Percentiles rank a stretch among this genome's conserved stretches.
These are phyloP conservation scores for Arachis stenosperma DNA, from an alignment of 306 rosid genomes.

Conservation along the genomic window DNA sequence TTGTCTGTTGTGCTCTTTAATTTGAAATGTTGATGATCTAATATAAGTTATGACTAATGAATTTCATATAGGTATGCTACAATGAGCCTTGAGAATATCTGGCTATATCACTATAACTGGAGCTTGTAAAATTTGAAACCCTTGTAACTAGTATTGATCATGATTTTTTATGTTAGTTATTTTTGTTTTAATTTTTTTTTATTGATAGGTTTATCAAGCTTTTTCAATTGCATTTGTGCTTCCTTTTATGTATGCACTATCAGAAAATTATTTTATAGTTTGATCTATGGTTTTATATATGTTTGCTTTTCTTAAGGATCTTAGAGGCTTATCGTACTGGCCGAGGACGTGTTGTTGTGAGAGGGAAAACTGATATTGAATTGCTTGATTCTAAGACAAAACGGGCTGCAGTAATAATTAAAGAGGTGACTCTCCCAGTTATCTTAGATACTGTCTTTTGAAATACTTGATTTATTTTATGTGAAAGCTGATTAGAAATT, in stretches of 20 bases:
- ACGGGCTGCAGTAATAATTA: slow-evolving; percentile 75
- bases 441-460: slow-evolving; percentile 27
- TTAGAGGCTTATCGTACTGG: slow-evolving; percentile 95
- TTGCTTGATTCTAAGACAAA: slow-evolving; percentile 83
- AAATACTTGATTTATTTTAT: slow-evolving; percentile 27
- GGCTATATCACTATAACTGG: slow-evolving; percentile 4
- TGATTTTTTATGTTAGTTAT: not conserved
- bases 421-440: slow-evolving; percentile 62
- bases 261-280: not conserved
- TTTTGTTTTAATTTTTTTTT: not conserved
- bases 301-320: slow-evolving; percentile 61
- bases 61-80: slow-evolving; percentile 4
- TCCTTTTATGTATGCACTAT: not conserved
- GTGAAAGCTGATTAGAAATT: slow-evolving; percentile 22
- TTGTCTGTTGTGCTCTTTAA: slow-evolving; percentile 16
- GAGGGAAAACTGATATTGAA: slow-evolving; percentile 95
- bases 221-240: not conserved
- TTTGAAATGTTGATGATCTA: not conserved
- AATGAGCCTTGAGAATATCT: slow-evolving; percentile 19
- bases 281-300: slow-evolving; percentile 34
- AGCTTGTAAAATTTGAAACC: slow-evolving; percentile 22
- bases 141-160: slow-evolving; percentile 22
- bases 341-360: slow-evolving; percentile 79
- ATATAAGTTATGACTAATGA: not conserved
- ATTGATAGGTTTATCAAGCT: slow-evolving; percentile 2